Evolutionary conservation across 768 basidiomycete genomes (phyloP).

Genomic region (Mycena indigotica): DNA sequence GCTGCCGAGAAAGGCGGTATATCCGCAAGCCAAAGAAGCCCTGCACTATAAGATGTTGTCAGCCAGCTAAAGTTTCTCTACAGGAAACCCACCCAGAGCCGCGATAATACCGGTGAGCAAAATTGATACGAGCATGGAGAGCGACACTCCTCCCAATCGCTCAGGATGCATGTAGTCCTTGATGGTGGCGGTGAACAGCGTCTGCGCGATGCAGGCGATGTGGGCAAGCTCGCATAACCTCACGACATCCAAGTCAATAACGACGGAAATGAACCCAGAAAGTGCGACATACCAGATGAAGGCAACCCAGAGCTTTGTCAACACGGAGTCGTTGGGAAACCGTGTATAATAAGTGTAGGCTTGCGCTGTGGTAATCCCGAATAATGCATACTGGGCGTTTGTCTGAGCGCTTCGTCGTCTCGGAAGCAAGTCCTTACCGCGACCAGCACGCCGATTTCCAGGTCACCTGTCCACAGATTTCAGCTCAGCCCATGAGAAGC

Average conservation of each 20-base stretch:
- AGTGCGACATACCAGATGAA: not conserved
- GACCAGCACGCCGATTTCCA: conserved; percentile 4
- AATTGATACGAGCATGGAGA: not conserved
- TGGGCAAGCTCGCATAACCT: not conserved
- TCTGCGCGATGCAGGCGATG: not conserved
- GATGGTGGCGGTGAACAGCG: not conserved
- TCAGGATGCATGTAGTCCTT: not conserved
- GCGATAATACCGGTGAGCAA: not conserved
- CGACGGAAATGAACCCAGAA: not conserved
- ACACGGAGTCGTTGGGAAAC: not conserved
- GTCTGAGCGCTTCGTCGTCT: no score
- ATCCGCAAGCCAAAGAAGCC: not conserved
- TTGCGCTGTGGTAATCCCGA: not conserved
- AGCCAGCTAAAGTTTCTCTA: no score
- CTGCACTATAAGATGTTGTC: not conserved
- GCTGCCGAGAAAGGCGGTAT: not conserved
- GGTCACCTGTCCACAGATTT: not conserved
- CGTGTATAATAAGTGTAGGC: not conserved
- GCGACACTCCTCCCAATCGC: not conserved
- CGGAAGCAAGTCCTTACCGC: not conserved
- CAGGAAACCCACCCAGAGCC: not conserved
- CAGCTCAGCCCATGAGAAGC: not conserved
- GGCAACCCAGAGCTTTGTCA: not conserved
- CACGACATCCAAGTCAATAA: not conserved
- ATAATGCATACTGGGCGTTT: not conserved